Evolutionary conservation across 345 rosid genomes (phyloP).

Genomic region (Cardamine chenopodiifolia): DNA sequence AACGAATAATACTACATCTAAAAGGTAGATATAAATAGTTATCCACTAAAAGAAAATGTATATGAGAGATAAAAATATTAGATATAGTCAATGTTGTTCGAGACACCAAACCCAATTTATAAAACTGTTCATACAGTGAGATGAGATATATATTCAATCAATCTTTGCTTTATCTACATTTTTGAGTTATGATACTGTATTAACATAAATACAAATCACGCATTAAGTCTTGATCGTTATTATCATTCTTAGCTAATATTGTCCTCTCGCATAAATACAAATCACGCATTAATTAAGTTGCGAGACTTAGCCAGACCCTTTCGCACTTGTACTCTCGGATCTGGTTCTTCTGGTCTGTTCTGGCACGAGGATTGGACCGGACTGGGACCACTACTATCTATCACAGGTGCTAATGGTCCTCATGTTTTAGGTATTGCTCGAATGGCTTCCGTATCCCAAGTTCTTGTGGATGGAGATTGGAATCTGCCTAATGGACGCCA

Average conservation of each 20-base stretch:
- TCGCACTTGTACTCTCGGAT: too few relatives aligned
- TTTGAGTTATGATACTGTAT: not conserved
- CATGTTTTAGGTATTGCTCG: too few relatives aligned
- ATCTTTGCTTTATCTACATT: not conserved
- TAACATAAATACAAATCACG: not conserved
- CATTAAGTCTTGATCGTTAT: not conserved
- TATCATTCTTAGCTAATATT: not conserved
- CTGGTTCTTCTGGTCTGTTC: too few relatives aligned
- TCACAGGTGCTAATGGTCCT: too few relatives aligned
- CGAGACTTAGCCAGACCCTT: too few relatives aligned
- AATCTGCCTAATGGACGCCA: too few relatives aligned
- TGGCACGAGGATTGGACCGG: too few relatives aligned
- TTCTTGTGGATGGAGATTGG: too few relatives aligned
- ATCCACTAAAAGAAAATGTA: not conserved
- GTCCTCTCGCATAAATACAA: too few relatives aligned
- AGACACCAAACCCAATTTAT: slow-evolving; percentile 7
- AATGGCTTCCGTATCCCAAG: too few relatives aligned
- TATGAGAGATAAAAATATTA: not conserved
- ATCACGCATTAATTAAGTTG: too few relatives aligned
- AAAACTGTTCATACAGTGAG: slow-evolving; percentile 10
- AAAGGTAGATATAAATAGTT: not conserved
- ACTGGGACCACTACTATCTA: too few relatives aligned
- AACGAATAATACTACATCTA: not conserved
- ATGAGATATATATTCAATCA: slow-evolving; percentile 3
- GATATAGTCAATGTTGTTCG: slow-evolving; percentile 16